phyloP scores from a whole-genome alignment of 139 green algal genomes.

The Chlorella sp. region DNA sequence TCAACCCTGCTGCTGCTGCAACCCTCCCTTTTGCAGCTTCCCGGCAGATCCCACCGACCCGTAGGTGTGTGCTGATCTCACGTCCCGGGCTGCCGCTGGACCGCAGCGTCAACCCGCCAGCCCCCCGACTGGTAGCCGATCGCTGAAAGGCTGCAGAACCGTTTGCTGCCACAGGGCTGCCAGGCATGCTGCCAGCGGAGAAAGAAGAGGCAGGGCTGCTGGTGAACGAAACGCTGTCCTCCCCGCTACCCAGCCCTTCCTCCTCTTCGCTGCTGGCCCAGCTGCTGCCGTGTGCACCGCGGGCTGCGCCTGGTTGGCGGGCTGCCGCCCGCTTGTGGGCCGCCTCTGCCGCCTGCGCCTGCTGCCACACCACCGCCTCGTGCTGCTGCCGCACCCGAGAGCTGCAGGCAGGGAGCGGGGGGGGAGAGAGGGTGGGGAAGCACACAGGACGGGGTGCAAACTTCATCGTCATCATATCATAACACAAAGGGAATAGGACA shows the following conservation, averaged over 20 bases:
- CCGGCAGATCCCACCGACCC: background rate
- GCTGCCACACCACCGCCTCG: conserved; percentile 7
- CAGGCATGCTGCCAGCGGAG: conserved; percentile 1
- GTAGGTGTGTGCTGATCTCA: conserved; percentile 32
- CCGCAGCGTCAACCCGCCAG: background rate
- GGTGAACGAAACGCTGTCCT: background rate
- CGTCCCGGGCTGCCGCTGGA: background rate
- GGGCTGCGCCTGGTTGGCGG: background rate
- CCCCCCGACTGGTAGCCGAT: background rate
- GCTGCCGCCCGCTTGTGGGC: background rate
- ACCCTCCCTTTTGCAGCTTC: background rate
- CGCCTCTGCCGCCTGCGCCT: background rate
- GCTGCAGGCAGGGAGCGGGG: background rate
- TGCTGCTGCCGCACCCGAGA: background rate
- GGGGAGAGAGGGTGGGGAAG: background rate
- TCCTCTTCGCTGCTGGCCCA: background rate
- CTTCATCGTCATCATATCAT: no score
- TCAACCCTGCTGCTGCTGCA: background rate
- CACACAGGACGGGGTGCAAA: no score
- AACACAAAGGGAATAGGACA: no score
- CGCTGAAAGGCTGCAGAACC: background rate
- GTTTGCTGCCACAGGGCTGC: background rate
- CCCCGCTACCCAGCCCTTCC: background rate
- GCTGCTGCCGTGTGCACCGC: background rate
- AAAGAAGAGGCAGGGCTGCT: conserved; percentile 21